phyloP scores from a whole-genome alignment of 2,329 filamentous ascomycete species.

The Cyphellophora attinorum region DNA sequence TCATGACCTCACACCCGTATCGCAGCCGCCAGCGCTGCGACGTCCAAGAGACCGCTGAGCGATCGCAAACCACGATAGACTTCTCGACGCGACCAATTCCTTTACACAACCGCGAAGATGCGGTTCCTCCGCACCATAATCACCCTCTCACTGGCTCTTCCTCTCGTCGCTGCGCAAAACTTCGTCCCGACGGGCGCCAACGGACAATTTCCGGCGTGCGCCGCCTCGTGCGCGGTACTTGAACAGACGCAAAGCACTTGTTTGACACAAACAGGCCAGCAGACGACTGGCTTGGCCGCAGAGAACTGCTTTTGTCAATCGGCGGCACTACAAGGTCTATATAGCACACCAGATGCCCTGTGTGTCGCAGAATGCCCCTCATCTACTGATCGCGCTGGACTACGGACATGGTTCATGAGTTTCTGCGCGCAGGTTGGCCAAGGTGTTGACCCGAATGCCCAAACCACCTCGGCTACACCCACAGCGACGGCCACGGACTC shows the following conservation, averaged over 20 bases:
- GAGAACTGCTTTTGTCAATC: conserved; percentile 67
- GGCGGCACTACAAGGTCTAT: conserved; percentile 48
- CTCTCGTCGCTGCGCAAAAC: conserved; percentile 19
- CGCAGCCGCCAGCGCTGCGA: neutral
- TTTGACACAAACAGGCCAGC: conserved; percentile 46
- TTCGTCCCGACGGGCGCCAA: conserved; percentile 29
- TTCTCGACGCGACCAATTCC: neutral
- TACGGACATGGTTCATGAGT: conserved; percentile 61
- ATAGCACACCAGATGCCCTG: conserved; percentile 46
- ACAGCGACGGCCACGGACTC: conserved; percentile 19
- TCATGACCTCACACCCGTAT: neutral
- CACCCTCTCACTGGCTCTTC: conserved; percentile 17
- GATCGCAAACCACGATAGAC: neutral
- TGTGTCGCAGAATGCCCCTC: conserved; percentile 51
- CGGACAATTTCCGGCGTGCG: conserved; percentile 52
- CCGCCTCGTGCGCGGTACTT: conserved; percentile 48
- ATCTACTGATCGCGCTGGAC: conserved; percentile 42
- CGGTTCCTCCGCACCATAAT: conserved; percentile 5
- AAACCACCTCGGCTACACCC: conserved; percentile 15
- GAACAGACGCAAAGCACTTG: conserved; percentile 65
- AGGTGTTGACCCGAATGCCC: conserved; percentile 22
- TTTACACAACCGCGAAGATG: too few relatives aligned
- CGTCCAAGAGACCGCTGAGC: neutral
- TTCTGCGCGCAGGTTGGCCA: conserved; percentile 49
- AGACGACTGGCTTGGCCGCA: conserved; percentile 45